These are phyloP conservation scores for Cordyceps pruinosa DNA, from an alignment of 2,329 filamentous ascomycete genomes.

Conservation along the genomic window DNA sequence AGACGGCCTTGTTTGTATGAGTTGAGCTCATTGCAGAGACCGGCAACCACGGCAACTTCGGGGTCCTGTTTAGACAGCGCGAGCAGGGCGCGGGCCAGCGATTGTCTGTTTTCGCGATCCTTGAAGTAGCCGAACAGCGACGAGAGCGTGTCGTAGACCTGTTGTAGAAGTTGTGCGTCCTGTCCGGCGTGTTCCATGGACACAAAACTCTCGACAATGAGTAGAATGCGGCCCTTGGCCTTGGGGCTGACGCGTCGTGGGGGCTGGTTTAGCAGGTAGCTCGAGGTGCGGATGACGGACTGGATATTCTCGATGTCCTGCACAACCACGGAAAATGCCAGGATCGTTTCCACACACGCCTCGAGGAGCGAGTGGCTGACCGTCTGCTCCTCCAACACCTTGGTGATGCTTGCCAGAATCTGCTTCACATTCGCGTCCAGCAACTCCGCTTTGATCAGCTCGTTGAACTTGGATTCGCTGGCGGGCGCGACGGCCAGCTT, in stretches of 20 bases:
- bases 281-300: conserved; percentile 72
- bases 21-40: conserved; percentile 73
- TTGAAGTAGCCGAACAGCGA: conserved; percentile 87
- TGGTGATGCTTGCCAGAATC: conserved; percentile 60
- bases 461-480: conserved; percentile 48
- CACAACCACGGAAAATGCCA: conserved; percentile 67
- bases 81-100: conserved; percentile 65
- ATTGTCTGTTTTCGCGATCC: conserved; percentile 67
- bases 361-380: conserved; percentile 70
- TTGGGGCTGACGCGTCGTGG: conserved; percentile 73
- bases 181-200: conserved; percentile 45
- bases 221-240: conserved; percentile 73
- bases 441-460: conserved; percentile 48
- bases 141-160: conserved; percentile 67
- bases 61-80: conserved; percentile 61
- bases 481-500: conserved; percentile 50
- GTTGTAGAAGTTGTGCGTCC: conserved; percentile 44
- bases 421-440: conserved; percentile 50
- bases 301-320: conserved; percentile 61
- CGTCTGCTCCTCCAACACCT: conserved; percentile 54
- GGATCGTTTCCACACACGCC: conserved; percentile 69
- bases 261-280: conserved; percentile 79
- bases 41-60: conserved; percentile 55
- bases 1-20: conserved; percentile 65
- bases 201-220: conserved; percentile 75